Conservation (phyloP, 2,329 filamentous ascomycete genomes). For the Neonectria ditissima region DNA sequence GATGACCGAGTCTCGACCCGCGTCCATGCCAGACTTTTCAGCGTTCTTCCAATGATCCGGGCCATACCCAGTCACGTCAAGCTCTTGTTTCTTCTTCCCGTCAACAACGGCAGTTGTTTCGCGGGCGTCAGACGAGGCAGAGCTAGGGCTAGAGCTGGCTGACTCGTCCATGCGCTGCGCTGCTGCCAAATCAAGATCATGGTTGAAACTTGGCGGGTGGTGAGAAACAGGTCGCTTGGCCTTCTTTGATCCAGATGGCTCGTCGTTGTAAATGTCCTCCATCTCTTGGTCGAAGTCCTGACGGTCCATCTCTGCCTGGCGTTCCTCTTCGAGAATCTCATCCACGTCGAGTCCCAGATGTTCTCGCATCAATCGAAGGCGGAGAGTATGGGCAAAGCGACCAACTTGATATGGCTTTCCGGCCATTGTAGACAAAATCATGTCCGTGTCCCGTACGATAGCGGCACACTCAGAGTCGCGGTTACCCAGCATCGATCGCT, state of each 20-base stretch:
- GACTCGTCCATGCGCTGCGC: constrained; percentile 62
- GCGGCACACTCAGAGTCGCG: constrained; percentile 94
- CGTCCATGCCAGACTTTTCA: constrained; percentile 68
- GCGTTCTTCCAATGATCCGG: constrained; percentile 79
- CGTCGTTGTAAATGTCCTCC: constrained; percentile 69
- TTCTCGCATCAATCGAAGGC: constrained; percentile 94
- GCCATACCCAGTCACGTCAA: constrained; percentile 84
- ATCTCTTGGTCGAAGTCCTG: constrained; percentile 69
- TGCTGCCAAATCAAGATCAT: constrained; percentile 62
- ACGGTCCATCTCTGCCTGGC: constrained; percentile 73
- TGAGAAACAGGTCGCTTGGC: constrained; percentile 45
- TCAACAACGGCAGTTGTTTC: constrained; percentile 57
- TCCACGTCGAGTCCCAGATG: constrained; percentile 97
- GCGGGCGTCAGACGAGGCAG: constrained; percentile 37
- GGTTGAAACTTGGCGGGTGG: constrained; percentile 73
- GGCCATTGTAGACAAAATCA: constrained; percentile 92
- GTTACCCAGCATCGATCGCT: constrained; percentile 92
- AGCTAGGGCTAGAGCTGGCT: constrained; percentile 22
- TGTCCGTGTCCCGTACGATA: constrained; percentile 91
- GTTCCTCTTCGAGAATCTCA: constrained; percentile 84
- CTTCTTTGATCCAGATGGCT: constrained; percentile 49
- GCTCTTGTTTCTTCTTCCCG: constrained; percentile 71
- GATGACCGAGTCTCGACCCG: constrained; percentile 78
- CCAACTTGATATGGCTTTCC: constrained; percentile 90
- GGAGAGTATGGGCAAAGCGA: constrained; percentile 90